Conservation (phyloP, 2,329 filamentous ascomycete species). For the Xylaria arbuscula region DNA sequence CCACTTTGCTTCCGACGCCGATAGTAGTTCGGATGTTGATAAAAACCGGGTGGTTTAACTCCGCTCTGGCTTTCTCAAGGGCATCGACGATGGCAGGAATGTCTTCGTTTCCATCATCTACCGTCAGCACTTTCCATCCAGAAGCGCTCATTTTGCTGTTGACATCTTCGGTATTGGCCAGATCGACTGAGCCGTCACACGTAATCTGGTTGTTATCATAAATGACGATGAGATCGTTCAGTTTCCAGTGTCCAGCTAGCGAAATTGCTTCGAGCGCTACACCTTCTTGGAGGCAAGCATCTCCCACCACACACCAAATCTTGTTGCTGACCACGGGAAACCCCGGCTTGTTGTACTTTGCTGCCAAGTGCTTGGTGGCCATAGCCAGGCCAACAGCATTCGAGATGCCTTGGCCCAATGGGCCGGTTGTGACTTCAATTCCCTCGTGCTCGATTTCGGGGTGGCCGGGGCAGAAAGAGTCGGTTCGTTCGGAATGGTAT, state of each 20-base stretch:
- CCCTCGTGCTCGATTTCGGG: constrained; percentile 67
- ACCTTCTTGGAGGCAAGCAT: constrained; percentile 59
- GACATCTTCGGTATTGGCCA: constrained; percentile 58
- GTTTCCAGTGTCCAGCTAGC: constrained; percentile 61
- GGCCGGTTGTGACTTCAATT: constrained; percentile 68
- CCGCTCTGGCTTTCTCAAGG: constrained; percentile 48
- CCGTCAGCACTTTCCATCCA: constrained; percentile 64
- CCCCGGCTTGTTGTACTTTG: constrained; percentile 62
- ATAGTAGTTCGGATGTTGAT: constrained; percentile 69
- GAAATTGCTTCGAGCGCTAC: constrained; percentile 66
- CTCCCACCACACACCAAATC: constrained; percentile 66
- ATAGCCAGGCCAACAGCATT: constrained; percentile 68
- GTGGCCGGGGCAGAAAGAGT: constrained; percentile 62
- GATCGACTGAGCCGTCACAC: constrained; percentile 64
- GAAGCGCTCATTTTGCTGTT: constrained; percentile 65
- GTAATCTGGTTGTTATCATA: constrained; percentile 70
- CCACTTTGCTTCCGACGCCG: constrained; percentile 60
- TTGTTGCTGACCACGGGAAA: constrained; percentile 61
- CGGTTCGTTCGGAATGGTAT: constrained; percentile 57
- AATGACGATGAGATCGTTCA: constrained; percentile 65
- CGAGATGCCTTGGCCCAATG: constrained; percentile 66
- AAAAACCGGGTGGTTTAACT: constrained; percentile 60
- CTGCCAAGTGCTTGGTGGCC: constrained; percentile 63
- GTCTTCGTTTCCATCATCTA: constrained; percentile 61
- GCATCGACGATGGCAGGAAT: constrained; percentile 59